phyloP scores from a whole-genome alignment of 2,329 filamentous ascomycete species.

The Monosporascus sp. region DNA sequence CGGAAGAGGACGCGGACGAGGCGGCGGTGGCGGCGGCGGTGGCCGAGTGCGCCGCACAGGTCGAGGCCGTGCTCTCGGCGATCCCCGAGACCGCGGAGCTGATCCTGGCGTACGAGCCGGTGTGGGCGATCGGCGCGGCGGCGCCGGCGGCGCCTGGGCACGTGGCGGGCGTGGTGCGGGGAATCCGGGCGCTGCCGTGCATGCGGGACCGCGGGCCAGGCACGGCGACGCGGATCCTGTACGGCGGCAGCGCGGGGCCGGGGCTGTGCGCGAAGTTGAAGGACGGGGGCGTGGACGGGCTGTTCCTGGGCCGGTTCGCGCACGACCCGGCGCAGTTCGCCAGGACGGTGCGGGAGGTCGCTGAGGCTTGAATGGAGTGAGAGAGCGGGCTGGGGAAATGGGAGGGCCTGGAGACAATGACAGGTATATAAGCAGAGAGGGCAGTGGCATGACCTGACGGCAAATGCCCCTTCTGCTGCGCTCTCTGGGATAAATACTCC shows the following conservation, averaged over 20 bases:
- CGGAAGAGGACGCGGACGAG: conserved; percentile 28
- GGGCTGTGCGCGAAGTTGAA: conserved; percentile 66
- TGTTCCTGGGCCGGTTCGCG: conserved; percentile 77
- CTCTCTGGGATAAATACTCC: too few relatives aligned
- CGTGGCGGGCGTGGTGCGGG: conserved; percentile 64
- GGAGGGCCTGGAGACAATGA: too few relatives aligned
- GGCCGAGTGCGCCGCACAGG: conserved; percentile 60
- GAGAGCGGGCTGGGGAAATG: too few relatives aligned
- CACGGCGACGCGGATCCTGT: conserved; percentile 60
- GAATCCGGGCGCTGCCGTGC: conserved; percentile 51
- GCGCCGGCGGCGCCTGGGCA: conserved; percentile 68
- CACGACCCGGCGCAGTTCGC: conserved; percentile 69
- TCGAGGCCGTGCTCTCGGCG: conserved; percentile 56
- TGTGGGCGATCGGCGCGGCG: conserved; percentile 79
- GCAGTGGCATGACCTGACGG: too few relatives aligned
- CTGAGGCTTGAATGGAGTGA: conserved; percentile 30
- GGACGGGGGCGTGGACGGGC: conserved; percentile 62
- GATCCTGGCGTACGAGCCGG: conserved; percentile 79
- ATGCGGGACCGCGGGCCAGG: conserved; percentile 44
- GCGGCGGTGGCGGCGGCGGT: conserved; percentile 53
- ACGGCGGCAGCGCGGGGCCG: conserved; percentile 78
- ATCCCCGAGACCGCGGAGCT: conserved; percentile 61
- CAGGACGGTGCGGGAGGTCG: conserved; percentile 68
- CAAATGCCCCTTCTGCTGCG: too few relatives aligned
- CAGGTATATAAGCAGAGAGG: too few relatives aligned